Conservation (phyloP, 345 rosid species). For the Mercurialis annua region DNA sequence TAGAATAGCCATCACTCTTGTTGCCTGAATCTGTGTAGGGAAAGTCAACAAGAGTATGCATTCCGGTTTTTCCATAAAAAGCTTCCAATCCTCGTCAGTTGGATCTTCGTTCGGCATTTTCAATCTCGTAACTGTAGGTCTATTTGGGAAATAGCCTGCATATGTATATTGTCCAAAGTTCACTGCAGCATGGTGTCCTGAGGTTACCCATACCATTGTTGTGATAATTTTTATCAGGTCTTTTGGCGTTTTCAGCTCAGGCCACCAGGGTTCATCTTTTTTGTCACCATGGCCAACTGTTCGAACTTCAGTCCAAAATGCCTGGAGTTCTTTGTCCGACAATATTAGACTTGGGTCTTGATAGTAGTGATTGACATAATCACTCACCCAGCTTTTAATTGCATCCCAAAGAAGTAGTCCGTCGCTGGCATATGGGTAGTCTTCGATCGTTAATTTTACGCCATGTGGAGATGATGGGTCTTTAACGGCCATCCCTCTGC, state of each 20-base stretch:
- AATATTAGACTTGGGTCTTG: conserved; percentile 25
- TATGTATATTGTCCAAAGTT: conserved; percentile 53
- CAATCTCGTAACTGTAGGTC: conserved; percentile 42
- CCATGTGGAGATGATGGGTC: conserved; percentile 51
- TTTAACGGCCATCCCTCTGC: conserved; percentile 53
- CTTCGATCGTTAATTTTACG: conserved; percentile 44
- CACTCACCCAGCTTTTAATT: conserved; percentile 41
- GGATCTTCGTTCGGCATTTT: conserved; percentile 49
- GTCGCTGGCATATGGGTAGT: conserved; percentile 60
- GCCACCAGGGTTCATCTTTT: conserved; percentile 56
- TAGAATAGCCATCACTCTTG: conserved; percentile 21
- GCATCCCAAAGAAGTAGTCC: conserved; percentile 50
- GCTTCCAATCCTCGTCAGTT: conserved; percentile 27
- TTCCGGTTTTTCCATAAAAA: conserved; percentile 37
- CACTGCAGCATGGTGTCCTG: conserved; percentile 52
- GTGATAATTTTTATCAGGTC: conserved; percentile 39
- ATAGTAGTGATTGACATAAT: conserved; percentile 48
- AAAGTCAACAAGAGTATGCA: conserved; percentile 27
- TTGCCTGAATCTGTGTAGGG: conserved; percentile 52
- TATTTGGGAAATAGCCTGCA: conserved; percentile 48
- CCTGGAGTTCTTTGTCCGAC: conserved; percentile 50
- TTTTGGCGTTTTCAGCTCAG: conserved; percentile 25
- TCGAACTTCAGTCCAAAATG: conserved; percentile 53
- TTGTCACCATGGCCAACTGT: conserved; percentile 52
- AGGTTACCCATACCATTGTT: conserved; percentile 41